These are phyloP conservation scores for Astraeus odoratus DNA, from an alignment of 768 basidiomycete genomes.

Conservation along the genomic window DNA sequence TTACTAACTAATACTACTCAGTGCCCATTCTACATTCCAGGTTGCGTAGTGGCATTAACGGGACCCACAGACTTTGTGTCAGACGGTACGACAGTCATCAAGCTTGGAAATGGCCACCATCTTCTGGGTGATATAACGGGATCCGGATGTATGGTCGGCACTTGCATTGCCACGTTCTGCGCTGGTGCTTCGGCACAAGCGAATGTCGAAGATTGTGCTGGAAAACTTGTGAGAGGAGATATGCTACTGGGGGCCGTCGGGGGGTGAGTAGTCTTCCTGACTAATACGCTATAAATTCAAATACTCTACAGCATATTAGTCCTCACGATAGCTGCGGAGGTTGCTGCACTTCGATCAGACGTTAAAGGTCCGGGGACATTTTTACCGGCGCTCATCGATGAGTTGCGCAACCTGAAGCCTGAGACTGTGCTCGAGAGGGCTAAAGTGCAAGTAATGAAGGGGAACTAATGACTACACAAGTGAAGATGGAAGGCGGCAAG, in stretches of 20 bases:
- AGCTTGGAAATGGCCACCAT: constrained; percentile 65
- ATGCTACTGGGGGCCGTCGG: constrained; percentile 71
- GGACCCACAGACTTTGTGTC: constrained; percentile 80
- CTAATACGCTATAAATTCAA: neutral
- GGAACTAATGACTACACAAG: constrained; percentile 4
- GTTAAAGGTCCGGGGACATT: constrained; percentile 62
- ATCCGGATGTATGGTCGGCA: constrained; percentile 80
- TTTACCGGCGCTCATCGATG: constrained; percentile 59
- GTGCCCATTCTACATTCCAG: constrained; percentile 30
- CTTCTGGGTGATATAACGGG: constrained; percentile 81
- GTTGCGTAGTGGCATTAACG: constrained; percentile 75
- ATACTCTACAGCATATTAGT: constrained; percentile 39
- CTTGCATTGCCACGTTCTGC: constrained; percentile 73
- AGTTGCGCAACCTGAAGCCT: constrained; percentile 40
- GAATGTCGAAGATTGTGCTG: constrained; percentile 23
- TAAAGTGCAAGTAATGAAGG: constrained; percentile 24
- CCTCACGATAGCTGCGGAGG: constrained; percentile 54
- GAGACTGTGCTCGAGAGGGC: constrained; percentile 26
- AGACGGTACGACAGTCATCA: constrained; percentile 66
- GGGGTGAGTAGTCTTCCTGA: constrained; percentile 44
- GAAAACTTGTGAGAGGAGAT: constrained; percentile 61
- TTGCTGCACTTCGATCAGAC: constrained; percentile 43
- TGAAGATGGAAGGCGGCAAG: neutral
- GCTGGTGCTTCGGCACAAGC: constrained; percentile 50
- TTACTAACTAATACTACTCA: neutral